Base-by-base conservation (phyloP, 768 basidiomycete genomes). In the Rhodosporidiobolus sp. region DNA sequence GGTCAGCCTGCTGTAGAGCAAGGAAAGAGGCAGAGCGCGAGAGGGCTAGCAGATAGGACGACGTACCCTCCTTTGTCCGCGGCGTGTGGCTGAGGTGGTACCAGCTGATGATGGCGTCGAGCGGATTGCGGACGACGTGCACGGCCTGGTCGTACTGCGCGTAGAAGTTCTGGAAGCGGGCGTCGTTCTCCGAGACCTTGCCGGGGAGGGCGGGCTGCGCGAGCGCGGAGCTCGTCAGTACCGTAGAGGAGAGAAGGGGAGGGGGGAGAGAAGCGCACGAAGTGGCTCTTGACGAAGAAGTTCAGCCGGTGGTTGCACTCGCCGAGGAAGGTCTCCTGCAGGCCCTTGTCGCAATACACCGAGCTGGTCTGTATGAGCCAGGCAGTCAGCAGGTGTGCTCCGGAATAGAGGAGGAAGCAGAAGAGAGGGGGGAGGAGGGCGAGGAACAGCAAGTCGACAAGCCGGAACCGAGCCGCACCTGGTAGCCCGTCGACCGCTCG, bases 401-500 rank as follows among this genome's bases (percentile, higher is more conserved):
- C 19, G 5, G 0, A 24, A 19, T 22, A n/a, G 46, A 20, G 32
- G 26, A 22, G 26, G 35, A 22, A 52, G 22, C 10, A 54, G 30
- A 22, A 24, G 35, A 54, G 34, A 77, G 49, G n/a, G 66, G 66
- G 5, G n/a, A n/a, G n/a, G n/a, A n/a, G n/a, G n/a, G n/a, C n/a
- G n/a, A n/a, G n/a, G n/a, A n/a, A n/a, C n/a, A n/a, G n/a, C n/a
- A n/a, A n/a, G n/a, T n/a, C n/a, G n/a, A n/a, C n/a, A n/a, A n/a
- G n/a, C n/a, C n/a, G n/a, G n/a, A n/a, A n/a, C n/a, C n/a, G n/a
- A n/a, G n/a, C n/a, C 46, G 53, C 20, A 70, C 69, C 64, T 77
- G 76, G 35, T 50, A 77, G 9, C 73, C 70, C 5, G 70, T 74
- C 28, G 73, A 61, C 20, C 76, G 49, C 62, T 77, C 76, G 26